Evolutionary conservation across 768 basidiomycete species (phyloP).

Genomic region (Kwoniella sp.): DNA sequence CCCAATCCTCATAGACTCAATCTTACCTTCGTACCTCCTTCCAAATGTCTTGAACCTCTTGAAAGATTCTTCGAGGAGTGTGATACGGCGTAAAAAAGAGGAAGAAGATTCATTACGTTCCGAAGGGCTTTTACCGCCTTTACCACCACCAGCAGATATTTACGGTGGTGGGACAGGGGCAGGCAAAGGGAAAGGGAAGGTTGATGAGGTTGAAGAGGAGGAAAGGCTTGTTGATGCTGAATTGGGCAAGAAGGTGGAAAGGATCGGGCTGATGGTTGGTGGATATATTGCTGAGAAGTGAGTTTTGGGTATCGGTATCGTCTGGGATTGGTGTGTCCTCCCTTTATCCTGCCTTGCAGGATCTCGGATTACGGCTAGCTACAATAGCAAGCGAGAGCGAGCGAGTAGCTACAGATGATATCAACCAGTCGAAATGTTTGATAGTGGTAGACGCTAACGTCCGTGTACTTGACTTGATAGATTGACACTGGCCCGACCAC

Average conservation of each 20-base stretch:
- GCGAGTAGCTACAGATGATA: too few relatives aligned
- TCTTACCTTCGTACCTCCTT: constrained; percentile 65
- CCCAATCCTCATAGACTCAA: constrained; percentile 49
- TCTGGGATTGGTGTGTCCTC: neutral
- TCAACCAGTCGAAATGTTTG: too few relatives aligned
- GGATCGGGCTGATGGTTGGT: constrained; percentile 83
- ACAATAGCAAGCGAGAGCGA: too few relatives aligned
- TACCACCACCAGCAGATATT: constrained; percentile 35
- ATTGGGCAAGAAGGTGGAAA: constrained; percentile 69
- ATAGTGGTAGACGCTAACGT: too few relatives aligned
- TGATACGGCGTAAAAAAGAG: constrained; percentile 77
- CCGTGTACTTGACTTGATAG: constrained; percentile 57
- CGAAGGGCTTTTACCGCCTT: constrained; percentile 55
- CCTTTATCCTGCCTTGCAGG: too few relatives aligned
- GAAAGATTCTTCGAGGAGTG: constrained; percentile 71
- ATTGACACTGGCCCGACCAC: constrained; percentile 70
- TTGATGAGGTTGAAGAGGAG: constrained; percentile 62
- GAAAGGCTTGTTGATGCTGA: constrained; percentile 75
- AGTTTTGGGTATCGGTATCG: constrained; percentile 33
- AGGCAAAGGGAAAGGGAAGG: constrained; percentile 54
- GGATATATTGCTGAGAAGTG: constrained; percentile 84
- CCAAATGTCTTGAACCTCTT: constrained; percentile 78
- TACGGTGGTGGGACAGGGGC: constrained; percentile 50
- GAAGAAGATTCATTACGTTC: constrained; percentile 68
- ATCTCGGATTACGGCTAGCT: too few relatives aligned